Evolutionary conservation across 345 rosid species (phyloP), one percentile per base, ranked within the genome.

Genomic region (Linum lewisii): DNA sequence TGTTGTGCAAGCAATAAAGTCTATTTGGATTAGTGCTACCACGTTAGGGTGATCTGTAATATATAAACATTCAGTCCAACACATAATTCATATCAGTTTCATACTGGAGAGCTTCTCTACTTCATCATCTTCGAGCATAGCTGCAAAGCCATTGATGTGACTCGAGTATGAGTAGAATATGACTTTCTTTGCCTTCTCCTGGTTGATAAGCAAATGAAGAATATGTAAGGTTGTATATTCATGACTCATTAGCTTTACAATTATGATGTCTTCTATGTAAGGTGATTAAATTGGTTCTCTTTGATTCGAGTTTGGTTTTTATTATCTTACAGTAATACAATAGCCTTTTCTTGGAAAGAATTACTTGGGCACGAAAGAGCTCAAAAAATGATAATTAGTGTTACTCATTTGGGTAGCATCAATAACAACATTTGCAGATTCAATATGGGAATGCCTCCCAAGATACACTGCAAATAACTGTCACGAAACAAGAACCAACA

Each of bases 81-180:
- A 34, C 7, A 11, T 6, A 34, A 34, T 34, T 6, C 5, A 34
- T 5, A 5, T 34, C 38, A 34, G 5, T 34, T 11, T 16, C 60
- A 22, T 55, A 70, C 73, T 37, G 24, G 58, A 26, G 49, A 70
- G 63, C 16, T 54, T 22, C n/a, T 24, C 32, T 23, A 65, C 73
- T 18, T 59, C 62, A 5, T 64, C 73, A 15, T 70, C 73, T 59
- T 64, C 73, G 2, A 70, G 73, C 16, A 70, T 20, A 0, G 73
- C 69, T 0, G 73, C 65, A 7, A 70, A 70, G 21, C 73, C 73
- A 64, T 70, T 70, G 45, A 70, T 70, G 54, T 6, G 18, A 36
- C 55, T 54, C 4, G 73, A 63, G 60, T 64, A 70, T 0, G 73
- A 59, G 65, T 70, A 70, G 1, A 70, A 53, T 10, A 69, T 69